Evolutionary conservation across 306 rosid species (phyloP), one percentile per base, ranked within the genome.

Genomic region (Pyrus pyrifolia): DNA sequence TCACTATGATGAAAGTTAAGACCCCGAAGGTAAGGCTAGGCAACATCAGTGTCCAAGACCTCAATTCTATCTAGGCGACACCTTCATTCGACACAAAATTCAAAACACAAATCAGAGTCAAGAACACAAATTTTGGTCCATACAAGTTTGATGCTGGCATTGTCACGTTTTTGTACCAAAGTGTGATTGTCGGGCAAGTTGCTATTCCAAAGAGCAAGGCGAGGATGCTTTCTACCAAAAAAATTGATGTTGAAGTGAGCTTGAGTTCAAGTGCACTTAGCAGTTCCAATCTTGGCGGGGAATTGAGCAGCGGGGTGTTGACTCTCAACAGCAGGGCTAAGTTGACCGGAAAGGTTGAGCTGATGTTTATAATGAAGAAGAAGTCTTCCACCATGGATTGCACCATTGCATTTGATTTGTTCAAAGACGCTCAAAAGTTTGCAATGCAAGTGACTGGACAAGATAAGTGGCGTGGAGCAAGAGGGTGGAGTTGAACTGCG

Each of bases 11-110:
- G 55, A 49, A 49, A 49, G 55, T 49, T 15, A 49, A 15, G 21
- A 65, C 57, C 6, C 81, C 83, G 0, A 83, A 76, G 68, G n/a
- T 75, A 19, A 79, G 78, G 14, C 31, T 83, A 4, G 66, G 72
- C 71, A 22, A 30, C 4, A 42, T 35, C 35, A 42, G 22, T 1
- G 11, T 79, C 74, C 45, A 22, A 22, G 61, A 8, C 18, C 14
- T 71, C 3, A 44, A 4, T 3, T 58, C 75, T 1, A 21, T 18
- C 4, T 8, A 21, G 1, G 19, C 52, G 42, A 13, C 75, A 8
- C 27, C 75, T 27, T 70, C 76, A 5, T 78, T 70, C 5, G 42
- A 46, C 42, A 70, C 73, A 1, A 69, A 14, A 67, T 77, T 77
- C 53, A 30, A 21, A 13, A 69, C 81, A 18, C 63, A 77, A 60